These are phyloP conservation scores for Melampsora abietis-canadensis DNA, from an alignment of 1,284 basidiomycete genomes.

Conservation along the genomic window DNA sequence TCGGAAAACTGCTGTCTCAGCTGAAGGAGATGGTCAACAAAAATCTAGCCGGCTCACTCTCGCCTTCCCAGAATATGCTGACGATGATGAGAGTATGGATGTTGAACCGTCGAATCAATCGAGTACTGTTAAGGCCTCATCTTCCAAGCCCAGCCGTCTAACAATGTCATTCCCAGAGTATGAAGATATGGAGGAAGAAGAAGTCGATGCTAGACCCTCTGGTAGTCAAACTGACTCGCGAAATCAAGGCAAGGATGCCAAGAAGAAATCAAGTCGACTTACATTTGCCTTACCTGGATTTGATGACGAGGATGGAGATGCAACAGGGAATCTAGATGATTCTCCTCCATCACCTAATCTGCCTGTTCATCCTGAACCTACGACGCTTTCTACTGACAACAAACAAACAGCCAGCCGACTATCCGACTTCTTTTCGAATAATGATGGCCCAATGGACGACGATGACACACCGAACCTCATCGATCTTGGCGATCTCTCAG, in stretches of 20 bases:
- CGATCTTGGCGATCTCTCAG: neutral
- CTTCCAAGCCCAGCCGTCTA: constrained; percentile 32
- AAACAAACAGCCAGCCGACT: constrained; percentile 13
- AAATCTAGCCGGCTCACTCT: constrained; percentile 24
- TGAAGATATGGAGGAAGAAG: constrained; percentile 6
- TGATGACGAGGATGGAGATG: neutral
- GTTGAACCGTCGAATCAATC: neutral
- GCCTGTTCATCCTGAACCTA: neutral
- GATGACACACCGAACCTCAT: constrained; percentile 12
- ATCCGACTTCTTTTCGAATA: constrained; percentile 24
- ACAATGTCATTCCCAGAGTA: constrained; percentile 16
- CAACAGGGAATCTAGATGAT: neutral
- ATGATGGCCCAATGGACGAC: constrained; percentile 1
- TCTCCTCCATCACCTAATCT: neutral
- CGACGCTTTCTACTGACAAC: neutral
- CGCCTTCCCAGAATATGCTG: constrained; percentile 23
- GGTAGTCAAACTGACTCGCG: neutral
- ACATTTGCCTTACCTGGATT: constrained; percentile 6
- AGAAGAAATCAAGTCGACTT: constrained; percentile 7
- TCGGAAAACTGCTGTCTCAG: neutral
- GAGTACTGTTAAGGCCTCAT: neutral
- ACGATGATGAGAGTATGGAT: neutral
- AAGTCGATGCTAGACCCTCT: neutral
- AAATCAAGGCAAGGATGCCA: neutral
- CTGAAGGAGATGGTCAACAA: neutral